Evolutionary conservation across 169 alveolate species (phyloP), one percentile per base, ranked within the genome.

Genomic region (Babesia caballi): DNA sequence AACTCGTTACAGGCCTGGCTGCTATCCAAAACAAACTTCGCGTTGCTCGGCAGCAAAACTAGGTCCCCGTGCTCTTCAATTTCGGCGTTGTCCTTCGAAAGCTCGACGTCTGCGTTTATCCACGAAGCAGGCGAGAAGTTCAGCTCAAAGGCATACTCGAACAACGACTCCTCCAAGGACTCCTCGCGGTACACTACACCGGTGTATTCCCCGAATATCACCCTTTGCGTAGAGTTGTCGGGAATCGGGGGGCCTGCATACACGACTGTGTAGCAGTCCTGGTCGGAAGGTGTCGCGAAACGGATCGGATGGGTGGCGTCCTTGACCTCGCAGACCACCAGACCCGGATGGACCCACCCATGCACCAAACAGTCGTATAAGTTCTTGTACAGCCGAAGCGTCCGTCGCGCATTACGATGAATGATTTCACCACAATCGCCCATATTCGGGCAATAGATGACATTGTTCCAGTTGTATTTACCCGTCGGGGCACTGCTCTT

Each of bases 271-370:
- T 80, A 92, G 70, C 96, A 92, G 52, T 90, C 91, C 81, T 92
- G 91, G 36, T 82, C 81, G 4, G 91, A 82, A 4, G 96, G 96
- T 8, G 96, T 90, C 17, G 94, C 91, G 60, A 92, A 85, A 25
- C 95, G 85, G 15, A 92, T 85, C 7, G 94, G 96, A 56, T 92
- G 96, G 21, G 91, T 90, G 15, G 90, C 92, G 58, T 92, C 96
- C 53, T 73, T 81, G 27, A 92, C 81, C 41, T 89, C 91, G 35
- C 94, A 91, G 17, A 92, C 87, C 38, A 68, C 82, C 23, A 92
- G 71, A 47, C 76, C 70, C 3, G 94, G 95, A 44, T 70, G 93
- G 51, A 90, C 91, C 83, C 91, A 88, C 54, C 90, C 94, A 42
- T 85, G 86, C 25, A 66, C 63, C 36, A 86, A 32, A 25, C 92